Evolutionary conservation across 2,329 filamentous ascomycete species (phyloP).

Genomic region (Sporothrix schenckii): DNA sequence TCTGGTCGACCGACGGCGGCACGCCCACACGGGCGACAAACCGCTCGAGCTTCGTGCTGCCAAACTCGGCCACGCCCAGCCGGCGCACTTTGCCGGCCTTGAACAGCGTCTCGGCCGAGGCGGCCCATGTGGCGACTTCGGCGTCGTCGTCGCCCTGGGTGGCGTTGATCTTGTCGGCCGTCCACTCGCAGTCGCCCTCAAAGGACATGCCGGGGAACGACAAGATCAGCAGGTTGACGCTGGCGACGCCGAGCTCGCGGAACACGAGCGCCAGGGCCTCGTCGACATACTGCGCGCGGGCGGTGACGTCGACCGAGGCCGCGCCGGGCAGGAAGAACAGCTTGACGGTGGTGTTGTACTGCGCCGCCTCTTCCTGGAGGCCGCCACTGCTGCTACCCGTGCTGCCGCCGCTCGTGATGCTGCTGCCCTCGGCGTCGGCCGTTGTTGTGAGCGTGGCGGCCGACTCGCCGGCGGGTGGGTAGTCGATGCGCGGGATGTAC

Average conservation of each 20-base stretch:
- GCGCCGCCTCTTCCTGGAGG: slow-evolving; percentile 75
- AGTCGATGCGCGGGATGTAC: slow-evolving; percentile 78
- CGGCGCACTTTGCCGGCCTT: slow-evolving; percentile 69
- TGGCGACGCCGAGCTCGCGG: slow-evolving; percentile 73
- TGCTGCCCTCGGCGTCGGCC: slow-evolving; percentile 19
- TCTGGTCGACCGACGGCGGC: slow-evolving; percentile 85
- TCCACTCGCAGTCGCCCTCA: slow-evolving; percentile 86
- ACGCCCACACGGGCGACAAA: slow-evolving; percentile 74
- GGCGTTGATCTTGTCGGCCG: slow-evolving; percentile 65
- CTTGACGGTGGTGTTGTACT: slow-evolving; percentile 95
- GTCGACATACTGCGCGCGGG: slow-evolving; percentile 69
- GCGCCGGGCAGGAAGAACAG: slow-evolving; percentile 85
- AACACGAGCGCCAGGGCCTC: slow-evolving; percentile 81
- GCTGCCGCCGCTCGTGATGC: slow-evolving; percentile 21
- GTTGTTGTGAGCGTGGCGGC: not conserved
- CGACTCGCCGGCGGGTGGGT: slow-evolving; percentile 47
- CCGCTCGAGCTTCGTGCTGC: slow-evolving; percentile 75
- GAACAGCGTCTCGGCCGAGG: slow-evolving; percentile 70
- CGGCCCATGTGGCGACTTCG: slow-evolving; percentile 68
- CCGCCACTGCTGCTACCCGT: slow-evolving; percentile 29
- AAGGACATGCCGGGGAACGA: slow-evolving; percentile 94
- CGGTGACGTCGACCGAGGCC: slow-evolving; percentile 56
- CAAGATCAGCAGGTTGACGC: slow-evolving; percentile 85
- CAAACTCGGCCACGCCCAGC: slow-evolving; percentile 89
- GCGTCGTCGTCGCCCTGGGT: slow-evolving; percentile 67